Conservation (phyloP, 352 stramenopile species). For the Phytophthora megakarya region DNA sequence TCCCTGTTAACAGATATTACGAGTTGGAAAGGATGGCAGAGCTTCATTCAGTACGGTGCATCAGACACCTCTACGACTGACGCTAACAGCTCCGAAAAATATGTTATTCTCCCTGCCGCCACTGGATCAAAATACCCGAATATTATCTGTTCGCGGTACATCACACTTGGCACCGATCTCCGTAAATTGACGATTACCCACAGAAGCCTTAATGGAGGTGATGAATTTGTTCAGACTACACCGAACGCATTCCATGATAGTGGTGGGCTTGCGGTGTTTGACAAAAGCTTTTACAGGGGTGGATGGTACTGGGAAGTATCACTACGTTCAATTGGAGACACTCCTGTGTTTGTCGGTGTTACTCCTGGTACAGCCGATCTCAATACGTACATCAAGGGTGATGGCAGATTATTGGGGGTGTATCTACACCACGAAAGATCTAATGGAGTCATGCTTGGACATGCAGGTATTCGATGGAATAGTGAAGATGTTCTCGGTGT, state of each 20-base stretch:
- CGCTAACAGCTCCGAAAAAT: conserved; percentile 33
- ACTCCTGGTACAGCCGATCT: conserved; percentile 59
- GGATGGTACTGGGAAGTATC: conserved; percentile 87
- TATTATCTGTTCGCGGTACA: conserved; percentile 66
- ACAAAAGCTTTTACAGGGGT: conserved; percentile 61
- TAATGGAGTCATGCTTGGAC: conserved; percentile 18
- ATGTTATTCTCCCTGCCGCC: conserved; percentile 61
- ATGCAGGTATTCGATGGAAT: conserved; percentile 41
- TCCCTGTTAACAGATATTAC: conserved; percentile 70
- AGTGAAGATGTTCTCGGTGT: conserved; percentile 49
- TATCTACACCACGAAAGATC: conserved; percentile 47
- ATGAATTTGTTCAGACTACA: conserved; percentile 2
- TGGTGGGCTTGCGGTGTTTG: conserved; percentile 70
- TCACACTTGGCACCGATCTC: conserved; percentile 73
- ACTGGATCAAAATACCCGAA: conserved; percentile 64
- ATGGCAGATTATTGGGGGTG: conserved; percentile 35
- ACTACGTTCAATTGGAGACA: conserved; percentile 50
- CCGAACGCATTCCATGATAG: not conserved
- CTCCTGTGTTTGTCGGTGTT: conserved; percentile 77
- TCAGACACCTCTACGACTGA: conserved; percentile 46
- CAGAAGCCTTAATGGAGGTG: conserved; percentile 29
- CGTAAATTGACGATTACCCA: conserved; percentile 63
- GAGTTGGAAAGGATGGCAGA: conserved; percentile 81
- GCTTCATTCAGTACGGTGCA: conserved; percentile 58
- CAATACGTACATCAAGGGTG: conserved; percentile 41